A percentile compares a stretch with the other conserved stretches of the same genome.
phyloP scores from a whole-genome alignment of 768 basidiomycete species.

The Coprinellus micaceus region DNA sequence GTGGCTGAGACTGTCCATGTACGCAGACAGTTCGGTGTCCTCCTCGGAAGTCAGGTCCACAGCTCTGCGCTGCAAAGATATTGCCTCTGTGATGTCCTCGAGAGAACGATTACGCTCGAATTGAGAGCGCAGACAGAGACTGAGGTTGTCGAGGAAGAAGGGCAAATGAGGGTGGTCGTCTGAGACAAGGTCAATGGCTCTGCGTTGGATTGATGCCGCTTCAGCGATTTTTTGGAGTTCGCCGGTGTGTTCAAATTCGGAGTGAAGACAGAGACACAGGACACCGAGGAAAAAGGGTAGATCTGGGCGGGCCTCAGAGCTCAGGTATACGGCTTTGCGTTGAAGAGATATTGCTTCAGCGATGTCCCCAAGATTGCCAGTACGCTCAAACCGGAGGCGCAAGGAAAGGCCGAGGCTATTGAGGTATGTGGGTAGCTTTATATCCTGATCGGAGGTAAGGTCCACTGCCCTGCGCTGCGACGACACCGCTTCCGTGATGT shows the following conservation, averaged over 20 bases:
- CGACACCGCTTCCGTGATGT: constrained; percentile 12
- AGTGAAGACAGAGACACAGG: no score
- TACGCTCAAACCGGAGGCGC: background rate
- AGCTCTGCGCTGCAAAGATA: no score
- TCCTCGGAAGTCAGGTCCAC: no score
- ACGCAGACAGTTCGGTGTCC: no score
- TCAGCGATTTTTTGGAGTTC: no score
- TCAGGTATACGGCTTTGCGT: no score
- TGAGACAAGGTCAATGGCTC: background rate
- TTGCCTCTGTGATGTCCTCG: no score
- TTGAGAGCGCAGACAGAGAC: background rate
- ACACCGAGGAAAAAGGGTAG: no score
- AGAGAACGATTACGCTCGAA: background rate
- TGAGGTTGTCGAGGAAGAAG: no score
- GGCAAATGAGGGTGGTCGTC: no score
- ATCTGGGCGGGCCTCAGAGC: no score
- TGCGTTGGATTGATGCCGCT: background rate
- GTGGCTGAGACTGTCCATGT: constrained; percentile 13
- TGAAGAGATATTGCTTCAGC: background rate
- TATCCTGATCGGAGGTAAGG: background rate
- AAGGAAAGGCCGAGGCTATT: background rate
- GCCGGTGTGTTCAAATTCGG: no score
- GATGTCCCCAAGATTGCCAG: background rate
- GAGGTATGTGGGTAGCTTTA: background rate
- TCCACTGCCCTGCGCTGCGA: background rate